Base-by-base conservation (phyloP, 148 eudicot genomes). In the Cornus suecica region DNA sequence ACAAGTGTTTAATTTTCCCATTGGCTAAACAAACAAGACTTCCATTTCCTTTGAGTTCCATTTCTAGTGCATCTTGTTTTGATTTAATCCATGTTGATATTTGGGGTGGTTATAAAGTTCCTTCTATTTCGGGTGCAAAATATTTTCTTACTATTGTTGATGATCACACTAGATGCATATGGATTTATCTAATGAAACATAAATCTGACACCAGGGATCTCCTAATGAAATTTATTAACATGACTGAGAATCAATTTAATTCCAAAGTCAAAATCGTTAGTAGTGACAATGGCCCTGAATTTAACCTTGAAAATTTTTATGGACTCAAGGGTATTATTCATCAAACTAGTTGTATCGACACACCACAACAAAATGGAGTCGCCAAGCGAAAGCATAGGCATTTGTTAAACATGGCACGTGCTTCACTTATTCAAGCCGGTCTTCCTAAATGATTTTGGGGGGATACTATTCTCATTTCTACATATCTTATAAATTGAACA, bases 21-120 rank as follows among this genome's bases (percentile, higher is more conserved):
- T 31, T 30, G 15, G 42, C 69, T 15, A 30, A 66, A 16, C 15
- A 66, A 10, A 20, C 42, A 6, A 10, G 37, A 14, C 15, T 4
- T 1, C 69, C 20, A 28, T 66, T 66, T 30, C 23, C 37, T 5
- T 66, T 66, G 4, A 18, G 69, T 30, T 66, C 41, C 18, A 66
- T 66, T 16, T 14, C 1, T 66, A 66, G 8, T 0, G 18, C 11
- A 5, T 8, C 42, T 28, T 31, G n/a, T 5, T 66, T 30, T 73
- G 67, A 60, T 2, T 61, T 73, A 3, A 30, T 73, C 22, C 75
- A 73, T 60, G 52, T 61, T 73, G 67, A 73, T 15, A 60, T 58
- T 30, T 73, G 67, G 67, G 75, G 66, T 31, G 75, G 66, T 10
- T 62, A 41, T 9, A 4, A 41, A 4, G 45, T 41, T 41, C 45